Evolutionary conservation across 371 early-diverging fungal genomes (phyloP).

Genomic region (Mucor indicus): DNA sequence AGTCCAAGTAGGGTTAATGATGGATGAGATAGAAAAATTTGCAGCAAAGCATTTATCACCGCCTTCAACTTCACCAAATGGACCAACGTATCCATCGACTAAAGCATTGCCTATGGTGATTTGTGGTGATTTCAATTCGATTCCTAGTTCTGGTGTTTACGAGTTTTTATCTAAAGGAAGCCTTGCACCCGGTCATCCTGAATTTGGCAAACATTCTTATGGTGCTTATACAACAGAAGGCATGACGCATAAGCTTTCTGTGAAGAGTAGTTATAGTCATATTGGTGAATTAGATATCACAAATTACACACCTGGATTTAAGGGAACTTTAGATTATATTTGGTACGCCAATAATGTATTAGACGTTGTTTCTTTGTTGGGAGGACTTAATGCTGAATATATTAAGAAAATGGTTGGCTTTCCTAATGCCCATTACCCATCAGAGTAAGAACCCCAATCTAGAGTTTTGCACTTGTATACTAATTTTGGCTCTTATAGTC

Average conservation of each 20-base stretch:
- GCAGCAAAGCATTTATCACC: conserved; percentile 48
- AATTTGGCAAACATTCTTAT: conserved; percentile 79
- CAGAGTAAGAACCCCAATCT: conserved; percentile 73
- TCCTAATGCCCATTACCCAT: conserved; percentile 91
- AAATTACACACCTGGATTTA: conserved; percentile 89
- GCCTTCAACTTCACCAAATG: conserved; percentile 13
- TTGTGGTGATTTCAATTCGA: conserved; percentile 97
- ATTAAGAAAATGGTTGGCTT: conserved; percentile 82
- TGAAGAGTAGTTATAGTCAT: conserved; percentile 79
- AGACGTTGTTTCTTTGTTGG: conserved; percentile 76
- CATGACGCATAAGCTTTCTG: conserved; percentile 69
- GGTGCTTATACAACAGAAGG: conserved; percentile 83
- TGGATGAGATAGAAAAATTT: conserved; percentile 79
- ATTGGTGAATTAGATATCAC: conserved; percentile 88
- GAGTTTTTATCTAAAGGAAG: conserved; percentile 74
- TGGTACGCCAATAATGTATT: conserved; percentile 84
- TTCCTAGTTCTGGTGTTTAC: conserved; percentile 88
- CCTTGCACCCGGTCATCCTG: conserved; percentile 75
- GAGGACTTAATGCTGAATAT: conserved; percentile 82
- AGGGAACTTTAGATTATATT: conserved; percentile 96
- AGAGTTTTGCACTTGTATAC: background rate
- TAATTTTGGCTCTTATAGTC: conserved; percentile 24
- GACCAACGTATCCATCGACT: conserved; percentile 26
- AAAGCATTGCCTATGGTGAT: conserved; percentile 65
- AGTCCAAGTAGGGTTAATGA: conserved; percentile 93